A percentile compares a stretch with the other conserved stretches of the same genome.
phyloP scores from a whole-genome alignment of 257 asterid genomes.

The Nicotiana sylvestris region DNA sequence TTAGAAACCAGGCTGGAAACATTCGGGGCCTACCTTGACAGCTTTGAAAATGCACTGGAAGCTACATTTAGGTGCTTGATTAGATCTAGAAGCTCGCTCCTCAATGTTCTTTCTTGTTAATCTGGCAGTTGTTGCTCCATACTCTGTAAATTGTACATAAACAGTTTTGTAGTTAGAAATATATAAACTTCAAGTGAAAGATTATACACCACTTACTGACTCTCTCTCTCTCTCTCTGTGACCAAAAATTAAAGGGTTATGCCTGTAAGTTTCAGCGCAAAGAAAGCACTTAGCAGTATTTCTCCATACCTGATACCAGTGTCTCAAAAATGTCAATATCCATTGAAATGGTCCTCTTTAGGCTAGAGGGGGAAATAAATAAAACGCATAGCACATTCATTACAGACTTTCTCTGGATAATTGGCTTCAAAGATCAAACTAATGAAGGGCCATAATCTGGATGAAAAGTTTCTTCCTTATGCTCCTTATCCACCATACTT shows the following conservation, averaged over 20 bases:
- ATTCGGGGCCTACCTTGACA: background rate
- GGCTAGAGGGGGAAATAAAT: background rate
- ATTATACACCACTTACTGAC: conserved; percentile 6
- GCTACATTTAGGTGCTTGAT: conserved; percentile 13
- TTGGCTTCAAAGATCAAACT: conserved; percentile 6
- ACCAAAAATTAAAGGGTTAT: background rate
- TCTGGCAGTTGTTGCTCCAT: background rate
- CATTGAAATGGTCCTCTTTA: background rate
- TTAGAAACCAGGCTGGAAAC: conserved; percentile 15
- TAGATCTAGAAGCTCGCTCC: conserved; percentile 11
- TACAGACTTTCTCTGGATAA: background rate
- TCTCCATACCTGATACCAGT: background rate
- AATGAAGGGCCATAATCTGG: background rate
- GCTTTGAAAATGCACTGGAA: conserved; percentile 3
- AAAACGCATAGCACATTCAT: background rate
- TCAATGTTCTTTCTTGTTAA: conserved; percentile 12
- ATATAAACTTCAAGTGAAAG: conserved; percentile 7
- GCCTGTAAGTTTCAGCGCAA: background rate
- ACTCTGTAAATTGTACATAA: background rate
- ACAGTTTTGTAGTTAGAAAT: background rate
- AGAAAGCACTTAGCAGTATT: background rate
- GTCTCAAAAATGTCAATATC: background rate
- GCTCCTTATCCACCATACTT: background rate
- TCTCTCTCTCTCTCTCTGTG: background rate
- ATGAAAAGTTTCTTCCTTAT: background rate